Base-by-base conservation (phyloP, 768 basidiomycete genomes). In the Podaxis carcinomalis region DNA sequence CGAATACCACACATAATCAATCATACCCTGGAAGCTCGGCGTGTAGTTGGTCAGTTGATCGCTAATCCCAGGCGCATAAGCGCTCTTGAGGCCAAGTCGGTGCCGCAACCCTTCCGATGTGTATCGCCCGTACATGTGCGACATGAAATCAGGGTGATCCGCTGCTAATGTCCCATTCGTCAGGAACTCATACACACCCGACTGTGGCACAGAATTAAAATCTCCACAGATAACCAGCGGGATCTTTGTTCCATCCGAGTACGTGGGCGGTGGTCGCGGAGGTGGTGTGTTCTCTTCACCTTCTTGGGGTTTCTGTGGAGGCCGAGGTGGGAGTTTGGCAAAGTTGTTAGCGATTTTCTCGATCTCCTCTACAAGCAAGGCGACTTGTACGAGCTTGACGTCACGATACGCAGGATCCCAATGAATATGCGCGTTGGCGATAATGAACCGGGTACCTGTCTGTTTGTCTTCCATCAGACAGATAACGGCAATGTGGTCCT, bases 371-470 rank as follows among this genome's bases (percentile, higher is more conserved):
- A 97, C 78, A 51, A 98, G 78, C 64, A 98, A 80, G 3, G 93
- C 95, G n/a, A 83, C 84, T 70, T 99, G 97, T 5, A 98, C 94
- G 65, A 99, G 85, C 77, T 99, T 99, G 77, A 99, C 97, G 72
- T 99, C 97, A 54, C 92, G 79, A 77, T 86, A 97, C 53, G 84
- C 83, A 11, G 90, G 92, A 71, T 98, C 91, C 96, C 96, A 98
- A 66, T 89, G 85, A 60, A 98, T 84, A 72, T 99, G 97, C 5
- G 87, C 85, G 71, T 98, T 98, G 40, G 90, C 89, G 56, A 98
- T 83, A 68, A 98, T 84, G 59, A 97, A 76, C 14, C 96, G 87
- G 11, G 94, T 88, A 44, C 95, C 95, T 0, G 95, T 92, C 42
- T 85, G 81, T 63, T 84, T 85, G 74, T 90, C 89, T 77, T 99